Percentiles rank a stretch among this genome's conserved stretches.
phyloP scores from a whole-genome alignment of 225 moss, liverwort and hornwort species.

The Polytrichum commune region DNA sequence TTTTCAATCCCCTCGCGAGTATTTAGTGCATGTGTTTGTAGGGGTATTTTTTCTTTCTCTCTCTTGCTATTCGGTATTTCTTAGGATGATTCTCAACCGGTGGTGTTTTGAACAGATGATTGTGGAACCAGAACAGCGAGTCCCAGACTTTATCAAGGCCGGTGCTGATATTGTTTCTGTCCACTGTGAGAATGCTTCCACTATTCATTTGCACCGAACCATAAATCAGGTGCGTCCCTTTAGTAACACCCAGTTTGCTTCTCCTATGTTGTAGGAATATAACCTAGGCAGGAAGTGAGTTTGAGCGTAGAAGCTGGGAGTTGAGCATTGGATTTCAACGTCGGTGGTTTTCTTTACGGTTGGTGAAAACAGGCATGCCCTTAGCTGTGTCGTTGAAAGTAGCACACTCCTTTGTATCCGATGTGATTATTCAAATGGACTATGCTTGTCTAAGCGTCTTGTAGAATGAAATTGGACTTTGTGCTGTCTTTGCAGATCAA shows the following conservation, averaged over 20 bases:
- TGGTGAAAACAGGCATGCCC: too few species aligned
- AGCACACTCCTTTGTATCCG: too few species aligned
- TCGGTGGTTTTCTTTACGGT: too few species aligned
- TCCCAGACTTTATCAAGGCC: constrained; percentile 93
- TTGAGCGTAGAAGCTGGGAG: too few species aligned
- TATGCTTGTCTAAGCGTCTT: too few species aligned
- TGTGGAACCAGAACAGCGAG: constrained; percentile 87
- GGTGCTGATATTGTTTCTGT: constrained; percentile 98
- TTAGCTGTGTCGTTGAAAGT: too few species aligned
- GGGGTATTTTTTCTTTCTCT: not conserved
- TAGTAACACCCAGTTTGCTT: not conserved
- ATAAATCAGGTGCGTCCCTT: constrained; percentile 59
- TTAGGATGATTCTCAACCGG: not conserved
- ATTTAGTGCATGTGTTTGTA: not conserved
- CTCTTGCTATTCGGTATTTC: not conserved
- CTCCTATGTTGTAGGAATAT: too few species aligned
- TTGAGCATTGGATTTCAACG: too few species aligned
- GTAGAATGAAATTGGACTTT: too few species aligned
- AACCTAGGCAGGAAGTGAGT: too few species aligned
- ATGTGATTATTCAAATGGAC: too few species aligned
- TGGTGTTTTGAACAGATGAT: constrained; percentile 62
- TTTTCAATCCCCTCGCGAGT: too few species aligned
- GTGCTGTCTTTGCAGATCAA: constrained; percentile 60
- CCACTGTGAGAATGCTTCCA: constrained; percentile 82
- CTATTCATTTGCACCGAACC: constrained; percentile 95